Conservation (phyloP, 148 eudicot genomes). For the Persicaria tinctoria region DNA sequence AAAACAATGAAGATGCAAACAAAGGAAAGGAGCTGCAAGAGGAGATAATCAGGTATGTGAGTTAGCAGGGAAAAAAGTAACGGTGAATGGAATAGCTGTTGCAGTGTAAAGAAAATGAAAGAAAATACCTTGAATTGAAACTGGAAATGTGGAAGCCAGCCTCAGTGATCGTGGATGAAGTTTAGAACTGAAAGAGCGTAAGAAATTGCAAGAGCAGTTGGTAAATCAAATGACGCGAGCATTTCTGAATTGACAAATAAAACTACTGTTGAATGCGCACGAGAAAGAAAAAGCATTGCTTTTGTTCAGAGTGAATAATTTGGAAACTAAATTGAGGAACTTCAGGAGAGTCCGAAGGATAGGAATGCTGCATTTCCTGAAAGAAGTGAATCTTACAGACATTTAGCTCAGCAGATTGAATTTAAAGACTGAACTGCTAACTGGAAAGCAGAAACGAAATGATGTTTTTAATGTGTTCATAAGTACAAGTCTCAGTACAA, state of each 20-base stretch:
- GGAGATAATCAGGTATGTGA: constrained; percentile 32
- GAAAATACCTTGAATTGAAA: constrained; percentile 31
- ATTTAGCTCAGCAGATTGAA: constrained; percentile 49
- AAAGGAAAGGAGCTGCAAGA: constrained; percentile 34
- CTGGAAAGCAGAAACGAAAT: constrained; percentile 49
- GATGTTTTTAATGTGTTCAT: constrained; percentile 44
- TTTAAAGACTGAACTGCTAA: constrained; percentile 34
- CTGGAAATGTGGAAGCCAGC: constrained; percentile 27
- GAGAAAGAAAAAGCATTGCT: constrained; percentile 49
- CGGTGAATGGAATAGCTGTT: constrained; percentile 29
- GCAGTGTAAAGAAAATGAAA: constrained; percentile 33
- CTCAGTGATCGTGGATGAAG: constrained; percentile 31
- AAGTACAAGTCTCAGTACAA: constrained; percentile 61
- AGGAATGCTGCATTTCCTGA: constrained; percentile 31
- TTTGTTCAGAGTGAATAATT: constrained; percentile 31
- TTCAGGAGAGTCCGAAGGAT: constrained; percentile 22
- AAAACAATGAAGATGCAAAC: constrained; percentile 38
- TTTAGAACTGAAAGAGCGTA: constrained; percentile 40
- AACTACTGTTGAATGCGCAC: constrained; percentile 30
- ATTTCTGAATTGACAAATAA: constrained; percentile 33
- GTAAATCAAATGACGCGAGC: constrained; percentile 31
- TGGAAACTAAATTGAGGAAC: constrained; percentile 46
- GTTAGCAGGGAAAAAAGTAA: constrained; percentile 34
- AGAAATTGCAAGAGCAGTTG: constrained; percentile 39
- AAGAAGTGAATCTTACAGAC: constrained; percentile 39